Conservation (phyloP, 2,329 filamentous ascomycete species). For the Pestalotiopsis sp. region DNA sequence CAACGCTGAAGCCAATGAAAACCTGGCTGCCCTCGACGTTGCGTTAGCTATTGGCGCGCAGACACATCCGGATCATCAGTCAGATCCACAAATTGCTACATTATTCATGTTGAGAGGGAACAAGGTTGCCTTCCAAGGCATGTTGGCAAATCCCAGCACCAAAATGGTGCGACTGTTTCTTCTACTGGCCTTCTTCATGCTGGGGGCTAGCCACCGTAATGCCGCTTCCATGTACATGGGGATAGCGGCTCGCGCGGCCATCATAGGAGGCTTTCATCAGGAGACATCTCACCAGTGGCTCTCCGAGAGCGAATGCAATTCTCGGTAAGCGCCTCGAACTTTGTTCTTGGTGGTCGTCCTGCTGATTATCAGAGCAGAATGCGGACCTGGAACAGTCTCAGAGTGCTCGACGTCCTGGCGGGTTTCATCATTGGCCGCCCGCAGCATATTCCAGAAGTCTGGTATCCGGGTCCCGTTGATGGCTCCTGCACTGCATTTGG, state of each 20-base stretch:
- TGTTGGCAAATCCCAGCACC: constrained; percentile 1
- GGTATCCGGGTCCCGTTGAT: not conserved
- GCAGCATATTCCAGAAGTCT: not conserved
- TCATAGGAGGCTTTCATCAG: not conserved
- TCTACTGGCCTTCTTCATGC: constrained; percentile 1
- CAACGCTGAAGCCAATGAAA: not conserved
- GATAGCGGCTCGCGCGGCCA: not conserved
- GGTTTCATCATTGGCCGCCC: constrained; percentile 1
- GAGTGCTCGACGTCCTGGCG: not conserved
- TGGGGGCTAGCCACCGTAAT: not conserved
- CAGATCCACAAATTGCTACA: not conserved
- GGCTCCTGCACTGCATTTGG: not conserved
- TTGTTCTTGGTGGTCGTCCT: not conserved
- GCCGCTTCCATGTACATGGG: constrained; percentile 8
- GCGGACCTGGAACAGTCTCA: constrained; percentile 1
- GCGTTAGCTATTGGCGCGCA: not conserved
- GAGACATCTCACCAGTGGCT: not conserved
- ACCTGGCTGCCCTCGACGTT: not conserved
- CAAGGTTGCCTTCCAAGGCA: not conserved
- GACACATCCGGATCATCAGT: not conserved
- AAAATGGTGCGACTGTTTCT: not conserved
- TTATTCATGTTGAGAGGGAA: not conserved
- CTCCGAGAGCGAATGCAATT: not conserved
- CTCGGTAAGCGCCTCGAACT: not conserved
- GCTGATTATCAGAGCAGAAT: not conserved